Evolutionary conservation across 1,139 yeast species (phyloP), one percentile per base, ranked within the genome.

Genomic region (Geotrichum siamense): DNA sequence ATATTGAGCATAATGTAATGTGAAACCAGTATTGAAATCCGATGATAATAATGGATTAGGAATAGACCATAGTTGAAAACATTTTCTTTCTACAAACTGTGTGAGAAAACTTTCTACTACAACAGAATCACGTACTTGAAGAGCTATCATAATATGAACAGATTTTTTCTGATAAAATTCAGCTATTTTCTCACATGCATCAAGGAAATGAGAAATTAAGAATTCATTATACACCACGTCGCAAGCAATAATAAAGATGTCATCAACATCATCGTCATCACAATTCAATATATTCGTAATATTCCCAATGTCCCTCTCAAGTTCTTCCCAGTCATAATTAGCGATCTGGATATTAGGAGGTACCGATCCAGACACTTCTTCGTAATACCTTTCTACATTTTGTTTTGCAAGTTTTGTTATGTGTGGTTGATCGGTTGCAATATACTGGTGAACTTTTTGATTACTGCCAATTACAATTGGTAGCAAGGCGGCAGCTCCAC

Each of bases 141-240:
- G 62, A 0, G 72, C 78, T 2, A 79, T 62, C 79, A 79, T 3
- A 53, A 50, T 47, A 75, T 78, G 38, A 74, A 59, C 5, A 78
- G 71, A 13, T 71, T 68, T 47, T 77, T 75, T 48, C 87, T 61
- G 44, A 79, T 56, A 49, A 78, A 83, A 41, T 79, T 60, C 0
- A 71, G 78, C 3, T 78, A 62, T 2, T 53, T 38, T 33, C 57
- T 71, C 59, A 17, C 75, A 53, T 22, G 53, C 47, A 23, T 57
- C 55, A 19, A 78, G 40, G 46, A 82, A 73, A 42, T 65, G 72
- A 0, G 72, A 72, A 1, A 80, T 69, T 36, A 82, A 63, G 51
- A 67, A 79, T 47, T 77, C 83, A 54, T 82, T 82, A 62, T 82
- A 82, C 4, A 82, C 69, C 8, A 86, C 77, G 57, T 82, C 93